phyloP scores from a whole-genome alignment of 73 alveolate species.

The Paramecium octaurelia region DNA sequence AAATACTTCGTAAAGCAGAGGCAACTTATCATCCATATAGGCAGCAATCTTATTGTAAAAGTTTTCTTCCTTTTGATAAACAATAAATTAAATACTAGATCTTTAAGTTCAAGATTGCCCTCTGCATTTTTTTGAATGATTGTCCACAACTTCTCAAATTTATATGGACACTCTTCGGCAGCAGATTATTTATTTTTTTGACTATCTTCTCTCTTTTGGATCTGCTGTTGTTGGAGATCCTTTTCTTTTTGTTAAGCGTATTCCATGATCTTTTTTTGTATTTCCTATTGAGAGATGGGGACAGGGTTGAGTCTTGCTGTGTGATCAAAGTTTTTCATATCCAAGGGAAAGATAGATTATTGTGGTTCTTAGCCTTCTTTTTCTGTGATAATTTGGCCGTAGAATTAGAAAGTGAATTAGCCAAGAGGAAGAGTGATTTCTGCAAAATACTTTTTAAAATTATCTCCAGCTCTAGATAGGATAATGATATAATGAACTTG shows the following conservation, averaged over 20 bases:
- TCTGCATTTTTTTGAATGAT: slow-evolving; percentile 58
- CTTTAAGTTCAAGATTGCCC: slow-evolving; percentile 29
- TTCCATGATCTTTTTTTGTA: slow-evolving; percentile 47
- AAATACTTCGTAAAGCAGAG: slow-evolving; percentile 49
- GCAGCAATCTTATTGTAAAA: not conserved
- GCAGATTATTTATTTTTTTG: slow-evolving; percentile 34
- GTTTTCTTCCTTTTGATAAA: slow-evolving; percentile 14
- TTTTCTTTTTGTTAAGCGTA: slow-evolving; percentile 9
- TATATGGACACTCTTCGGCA: slow-evolving; percentile 48
- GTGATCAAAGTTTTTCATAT: not conserved
- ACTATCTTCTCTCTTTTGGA: slow-evolving; percentile 12
- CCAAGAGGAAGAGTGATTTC: slow-evolving; percentile 54
- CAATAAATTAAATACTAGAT: not conserved
- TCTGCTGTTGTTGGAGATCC: not conserved
- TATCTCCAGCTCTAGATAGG: not conserved
- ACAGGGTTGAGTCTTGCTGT: not conserved
- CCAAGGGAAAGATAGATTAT: not conserved
- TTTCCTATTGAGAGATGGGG: slow-evolving; percentile 53
- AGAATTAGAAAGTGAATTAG: not conserved
- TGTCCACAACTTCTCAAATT: slow-evolving; percentile 54
- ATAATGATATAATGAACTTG: not conserved
- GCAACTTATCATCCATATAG: slow-evolving; percentile 14
- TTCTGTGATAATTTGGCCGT: not conserved
- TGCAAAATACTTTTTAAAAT: slow-evolving; percentile 21
- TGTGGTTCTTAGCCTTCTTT: slow-evolving; percentile 14